Conservation (phyloP, 129 eudicot genomes). For the Ambrosia trifida region DNA sequence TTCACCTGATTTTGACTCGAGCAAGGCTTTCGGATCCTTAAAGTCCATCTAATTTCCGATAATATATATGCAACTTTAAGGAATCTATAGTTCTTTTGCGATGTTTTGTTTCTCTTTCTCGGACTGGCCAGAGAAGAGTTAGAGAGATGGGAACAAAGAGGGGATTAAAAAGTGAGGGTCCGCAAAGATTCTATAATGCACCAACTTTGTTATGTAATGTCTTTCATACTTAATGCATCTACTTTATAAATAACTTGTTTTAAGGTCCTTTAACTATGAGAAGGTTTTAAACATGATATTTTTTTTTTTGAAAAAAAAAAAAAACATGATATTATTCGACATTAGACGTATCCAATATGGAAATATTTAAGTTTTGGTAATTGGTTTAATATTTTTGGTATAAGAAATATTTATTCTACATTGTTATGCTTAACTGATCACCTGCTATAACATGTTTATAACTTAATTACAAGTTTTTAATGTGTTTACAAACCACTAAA, state of each 20-base stretch:
- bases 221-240: background rate
- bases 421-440: background rate
- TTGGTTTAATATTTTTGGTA: no score
- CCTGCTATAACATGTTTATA: background rate
- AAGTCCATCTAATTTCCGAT: constrained; percentile 28
- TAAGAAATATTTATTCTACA: no score
- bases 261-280: constrained; percentile 1
- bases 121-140: constrained; percentile 12
- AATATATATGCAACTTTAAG: constrained; percentile 13
- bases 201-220: constrained; percentile 2
- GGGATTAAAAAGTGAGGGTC: constrained; percentile 37
- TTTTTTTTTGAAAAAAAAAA: no score
- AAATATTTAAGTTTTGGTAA: no score
- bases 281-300: background rate
- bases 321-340: no score
- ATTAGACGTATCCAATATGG: no score
- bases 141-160: constrained; percentile 24
- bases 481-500: background rate
- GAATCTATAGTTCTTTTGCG: constrained; percentile 13
- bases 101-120: constrained; percentile 5
- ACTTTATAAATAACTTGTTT: background rate
- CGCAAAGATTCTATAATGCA: constrained; percentile 35
- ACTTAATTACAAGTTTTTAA: background rate
- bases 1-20: constrained; percentile 16
- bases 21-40: constrained; percentile 32